Evolutionary conservation across 2,329 filamentous ascomycete species (phyloP).

Genomic region (Venturia effusa): DNA sequence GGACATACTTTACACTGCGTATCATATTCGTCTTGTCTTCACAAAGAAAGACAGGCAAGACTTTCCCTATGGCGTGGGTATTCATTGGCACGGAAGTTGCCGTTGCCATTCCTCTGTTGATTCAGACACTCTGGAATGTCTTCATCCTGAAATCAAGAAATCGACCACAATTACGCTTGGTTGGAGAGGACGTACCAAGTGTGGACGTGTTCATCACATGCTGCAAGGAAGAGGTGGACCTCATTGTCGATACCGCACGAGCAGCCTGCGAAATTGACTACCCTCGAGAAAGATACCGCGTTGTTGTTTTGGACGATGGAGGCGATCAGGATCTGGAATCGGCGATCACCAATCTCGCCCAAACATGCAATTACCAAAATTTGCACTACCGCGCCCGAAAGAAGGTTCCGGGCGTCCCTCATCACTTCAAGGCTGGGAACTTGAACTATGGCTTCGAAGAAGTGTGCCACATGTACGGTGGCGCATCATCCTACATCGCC

Average conservation of each 20-base stretch:
- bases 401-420: slow-evolving; percentile 26
- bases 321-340: slow-evolving; percentile 23
- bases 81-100: slow-evolving; percentile 46
- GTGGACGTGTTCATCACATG: slow-evolving; percentile 35
- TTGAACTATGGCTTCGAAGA: slow-evolving; percentile 49
- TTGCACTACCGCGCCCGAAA: slow-evolving; percentile 32
- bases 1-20: slow-evolving; percentile 40
- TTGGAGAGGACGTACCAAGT: slow-evolving; percentile 25
- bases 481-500: slow-evolving; percentile 48
- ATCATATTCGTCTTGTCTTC: slow-evolving; percentile 43
- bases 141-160: slow-evolving; percentile 44
- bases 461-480: slow-evolving; percentile 40
- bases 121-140: slow-evolving; percentile 50
- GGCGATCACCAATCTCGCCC: slow-evolving; percentile 24
- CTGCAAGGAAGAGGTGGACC: slow-evolving; percentile 32
- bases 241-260: slow-evolving; percentile 31
- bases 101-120: slow-evolving; percentile 43
- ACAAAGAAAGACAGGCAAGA: slow-evolving; percentile 30
- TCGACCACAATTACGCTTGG: slow-evolving; percentile 43
- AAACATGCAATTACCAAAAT: slow-evolving; percentile 24
- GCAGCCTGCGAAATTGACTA: slow-evolving; percentile 30
- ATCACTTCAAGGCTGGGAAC: slow-evolving; percentile 56
- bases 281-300: slow-evolving; percentile 25
- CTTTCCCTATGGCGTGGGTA: slow-evolving; percentile 44
- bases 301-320: slow-evolving; percentile 32